Percentiles rank a stretch among this genome's conserved stretches.
Evolutionary conservation across 2,329 filamentous ascomycete species (phyloP).

Genomic region (Daldinia sp.): DNA sequence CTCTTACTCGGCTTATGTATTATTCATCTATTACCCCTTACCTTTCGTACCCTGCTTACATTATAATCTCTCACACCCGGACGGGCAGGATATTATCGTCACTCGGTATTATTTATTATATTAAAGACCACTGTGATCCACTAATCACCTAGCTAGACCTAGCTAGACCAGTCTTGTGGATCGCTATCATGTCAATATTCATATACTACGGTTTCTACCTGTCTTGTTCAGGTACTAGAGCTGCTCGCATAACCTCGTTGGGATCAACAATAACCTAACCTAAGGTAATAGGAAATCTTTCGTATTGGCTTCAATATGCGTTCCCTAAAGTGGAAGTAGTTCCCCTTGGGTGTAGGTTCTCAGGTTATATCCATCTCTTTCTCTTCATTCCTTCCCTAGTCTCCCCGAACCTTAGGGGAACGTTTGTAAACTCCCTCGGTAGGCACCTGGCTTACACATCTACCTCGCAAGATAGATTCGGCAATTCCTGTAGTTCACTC

Average conservation of each 20-base stretch:
- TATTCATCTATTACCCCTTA: neutral
- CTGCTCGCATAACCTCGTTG: neutral
- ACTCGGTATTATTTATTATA: neutral
- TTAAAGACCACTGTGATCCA: too few species aligned
- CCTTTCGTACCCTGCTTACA: neutral
- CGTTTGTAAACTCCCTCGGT: conserved; percentile 5
- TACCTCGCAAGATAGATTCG: neutral
- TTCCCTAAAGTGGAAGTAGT: conserved; percentile 6
- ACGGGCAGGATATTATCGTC: neutral
- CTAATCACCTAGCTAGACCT: neutral
- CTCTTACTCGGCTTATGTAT: too few species aligned
- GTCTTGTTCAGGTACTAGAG: neutral
- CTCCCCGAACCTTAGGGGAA: conserved; percentile 8
- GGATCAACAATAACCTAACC: too few species aligned
- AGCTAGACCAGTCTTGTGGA: neutral
- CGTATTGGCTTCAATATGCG: neutral
- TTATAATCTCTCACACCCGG: neutral
- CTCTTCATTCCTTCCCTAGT: conserved; percentile 9
- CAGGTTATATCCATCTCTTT: neutral
- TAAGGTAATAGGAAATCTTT: neutral
- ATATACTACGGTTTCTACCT: neutral
- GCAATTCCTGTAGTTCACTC: conserved; percentile 26
- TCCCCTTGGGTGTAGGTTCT: neutral
- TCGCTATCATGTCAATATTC: neutral
- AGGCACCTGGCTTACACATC: conserved; percentile 7